Evolutionary conservation across 352 stramenopile species (phyloP), one percentile per base, ranked within the genome.

Genomic region (Globisporangium perplexum): DNA sequence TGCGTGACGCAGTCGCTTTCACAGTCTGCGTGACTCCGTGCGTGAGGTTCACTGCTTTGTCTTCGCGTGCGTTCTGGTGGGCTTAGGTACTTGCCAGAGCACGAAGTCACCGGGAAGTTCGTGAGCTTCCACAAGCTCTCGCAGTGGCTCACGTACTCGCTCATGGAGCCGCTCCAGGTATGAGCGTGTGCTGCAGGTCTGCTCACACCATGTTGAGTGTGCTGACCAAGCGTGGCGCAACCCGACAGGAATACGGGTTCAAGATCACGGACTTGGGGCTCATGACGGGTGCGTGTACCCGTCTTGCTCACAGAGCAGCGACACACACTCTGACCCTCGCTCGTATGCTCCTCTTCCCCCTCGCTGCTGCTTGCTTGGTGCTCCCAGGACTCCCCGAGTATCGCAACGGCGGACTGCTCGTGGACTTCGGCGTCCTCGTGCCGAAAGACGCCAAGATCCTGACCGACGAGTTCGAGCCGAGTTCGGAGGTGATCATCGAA

Each of bases 121-220:
- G 82, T 95, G 31, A 87, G 80, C 57, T 95, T 95, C 59, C 85
- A 95, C 69, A 95, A 95, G 68, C 72, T 95, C 7, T 92, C 83
- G 10, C 85, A 95, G 66, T 95, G 85, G 85, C 60, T 93, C 47
- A 94, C 85, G 20, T 95, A 93, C 65, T 93, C 83, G 12, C 62
- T 95, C 18, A 92, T 95, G 75, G 85, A 95, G 57, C 85, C 85
- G 0, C 63, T 93, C 26, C 73, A 89, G 49, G 66, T 74, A 47
- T 17, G 44, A 41, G 24, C n/a, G 10, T 23, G 43, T 20, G 35
- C 6, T 14, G 3, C 8, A n/a, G 22, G 18, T 36, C 17, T 26
- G 26, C 23, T 47, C 10, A 31, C n/a, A 24, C 4, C n/a, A 3
- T 10, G 20, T 20, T 15, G 42, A 26, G 24, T 28, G n/a, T 46